A percentile compares a stretch with the other conserved stretches of the same genome.
Evolutionary conservation across 1,284 basidiomycete genomes (phyloP).

Genomic region (Puccinia coronata): DNA sequence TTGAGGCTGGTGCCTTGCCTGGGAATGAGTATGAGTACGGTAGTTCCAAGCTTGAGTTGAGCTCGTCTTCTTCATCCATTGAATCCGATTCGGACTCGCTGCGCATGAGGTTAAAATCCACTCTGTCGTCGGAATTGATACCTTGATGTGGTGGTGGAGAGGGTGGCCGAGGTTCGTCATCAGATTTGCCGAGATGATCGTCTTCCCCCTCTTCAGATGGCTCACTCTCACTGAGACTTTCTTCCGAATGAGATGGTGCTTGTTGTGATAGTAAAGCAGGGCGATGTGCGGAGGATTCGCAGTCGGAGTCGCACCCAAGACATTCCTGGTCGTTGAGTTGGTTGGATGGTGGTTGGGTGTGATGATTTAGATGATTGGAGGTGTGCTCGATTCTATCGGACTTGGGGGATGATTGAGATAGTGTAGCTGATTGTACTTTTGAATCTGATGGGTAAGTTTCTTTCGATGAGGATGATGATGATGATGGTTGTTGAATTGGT

Average conservation of each 20-base stretch:
- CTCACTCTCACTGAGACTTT: conserved; percentile 25
- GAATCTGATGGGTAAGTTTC: neutral
- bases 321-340: neutral
- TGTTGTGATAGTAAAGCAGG: neutral
- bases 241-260: neutral
- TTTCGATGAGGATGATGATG: conserved; percentile 2
- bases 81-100: conserved; percentile 42
- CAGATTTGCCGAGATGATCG: conserved; percentile 22
- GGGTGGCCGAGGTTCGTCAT: conserved; percentile 43
- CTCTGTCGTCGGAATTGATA: neutral
- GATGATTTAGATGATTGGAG: neutral
- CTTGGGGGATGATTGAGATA: neutral
- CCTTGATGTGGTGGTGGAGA: conserved; percentile 23
- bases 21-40: neutral
- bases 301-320: conserved; percentile 1
- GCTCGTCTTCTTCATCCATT: conserved; percentile 23
- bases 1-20: conserved; percentile 32
- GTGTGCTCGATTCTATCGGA: too few relatives aligned
- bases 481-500: neutral
- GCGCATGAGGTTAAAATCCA: conserved; percentile 12
- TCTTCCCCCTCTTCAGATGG: conserved; percentile 33
- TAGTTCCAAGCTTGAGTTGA: conserved; percentile 28
- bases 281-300: neutral
- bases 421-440: neutral
- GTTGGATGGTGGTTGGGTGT: neutral